A percentile compares a stretch with the other conserved stretches of the same genome.
Evolutionary conservation across 2,329 filamentous ascomycete species (phyloP).

Genomic region (Fusarium aywerte): DNA sequence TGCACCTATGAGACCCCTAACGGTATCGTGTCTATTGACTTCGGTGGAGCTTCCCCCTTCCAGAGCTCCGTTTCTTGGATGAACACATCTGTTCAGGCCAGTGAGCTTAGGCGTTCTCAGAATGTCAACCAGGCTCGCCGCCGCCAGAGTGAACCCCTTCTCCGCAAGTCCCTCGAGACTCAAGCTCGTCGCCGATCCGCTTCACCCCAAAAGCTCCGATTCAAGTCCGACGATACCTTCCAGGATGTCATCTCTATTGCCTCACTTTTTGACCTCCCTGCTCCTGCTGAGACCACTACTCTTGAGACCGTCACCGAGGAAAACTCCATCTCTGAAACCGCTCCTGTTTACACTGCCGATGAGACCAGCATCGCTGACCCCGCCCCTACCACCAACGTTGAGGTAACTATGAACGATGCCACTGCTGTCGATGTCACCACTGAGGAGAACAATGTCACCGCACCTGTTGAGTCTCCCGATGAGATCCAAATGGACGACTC

Average conservation of each 20-base stretch:
- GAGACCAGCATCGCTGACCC: background rate
- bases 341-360: background rate
- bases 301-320: background rate
- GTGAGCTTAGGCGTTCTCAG: conserved; percentile 39
- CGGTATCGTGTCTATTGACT: conserved; percentile 41
- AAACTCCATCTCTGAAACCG: background rate
- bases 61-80: conserved; percentile 48
- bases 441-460: background rate
- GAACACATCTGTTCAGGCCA: conserved; percentile 32
- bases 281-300: background rate
- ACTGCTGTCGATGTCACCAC: background rate
- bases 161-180: conserved; percentile 42
- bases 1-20: conserved; percentile 22
- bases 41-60: conserved; percentile 45
- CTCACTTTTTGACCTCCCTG: conserved; percentile 5
- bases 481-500: background rate
- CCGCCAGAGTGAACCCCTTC: conserved; percentile 51
- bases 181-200: conserved; percentile 45
- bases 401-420: background rate
- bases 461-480: background rate
- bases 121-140: conserved; percentile 42
- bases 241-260: conserved; percentile 24
- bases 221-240: conserved; percentile 36
- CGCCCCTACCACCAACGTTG: background rate
- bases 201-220: conserved; percentile 46